phyloP scores from a whole-genome alignment of 306 rosid genomes.

The Pachyrhizus erosus region DNA sequence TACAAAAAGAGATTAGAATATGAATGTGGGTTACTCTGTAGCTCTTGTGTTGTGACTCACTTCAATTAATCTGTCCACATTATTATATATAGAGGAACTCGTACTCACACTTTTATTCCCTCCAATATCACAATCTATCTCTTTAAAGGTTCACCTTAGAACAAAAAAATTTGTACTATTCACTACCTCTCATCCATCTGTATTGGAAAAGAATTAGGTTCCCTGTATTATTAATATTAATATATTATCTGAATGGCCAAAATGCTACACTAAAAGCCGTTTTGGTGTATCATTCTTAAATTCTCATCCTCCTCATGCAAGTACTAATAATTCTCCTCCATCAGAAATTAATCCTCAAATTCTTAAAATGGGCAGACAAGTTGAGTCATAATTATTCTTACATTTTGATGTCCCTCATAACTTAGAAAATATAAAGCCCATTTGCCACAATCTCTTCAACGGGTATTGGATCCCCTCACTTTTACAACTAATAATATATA shows the following conservation, averaged over 20 bases:
- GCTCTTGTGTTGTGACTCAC: neutral
- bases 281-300: neutral
- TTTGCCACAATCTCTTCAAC: neutral
- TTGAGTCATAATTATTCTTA: neutral
- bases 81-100: constrained; percentile 27
- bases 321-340: neutral
- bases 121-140: constrained; percentile 29
- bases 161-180: constrained; percentile 25
- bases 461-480: neutral
- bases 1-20: neutral
- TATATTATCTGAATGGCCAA: neutral
- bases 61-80: neutral
- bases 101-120: neutral
- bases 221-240: constrained; percentile 8
- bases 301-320: neutral
- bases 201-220: constrained; percentile 41
- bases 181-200: constrained; percentile 41
- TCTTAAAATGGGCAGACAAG: neutral
- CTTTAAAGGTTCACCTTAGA: constrained; percentile 50
- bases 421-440: neutral
- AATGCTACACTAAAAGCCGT: neutral
- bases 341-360: neutral
- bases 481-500: neutral
- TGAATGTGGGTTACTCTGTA: neutral
- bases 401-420: neutral